Conservation (phyloP, 1,139 yeast species). For the Saccharomycopsis crataegensis region DNA sequence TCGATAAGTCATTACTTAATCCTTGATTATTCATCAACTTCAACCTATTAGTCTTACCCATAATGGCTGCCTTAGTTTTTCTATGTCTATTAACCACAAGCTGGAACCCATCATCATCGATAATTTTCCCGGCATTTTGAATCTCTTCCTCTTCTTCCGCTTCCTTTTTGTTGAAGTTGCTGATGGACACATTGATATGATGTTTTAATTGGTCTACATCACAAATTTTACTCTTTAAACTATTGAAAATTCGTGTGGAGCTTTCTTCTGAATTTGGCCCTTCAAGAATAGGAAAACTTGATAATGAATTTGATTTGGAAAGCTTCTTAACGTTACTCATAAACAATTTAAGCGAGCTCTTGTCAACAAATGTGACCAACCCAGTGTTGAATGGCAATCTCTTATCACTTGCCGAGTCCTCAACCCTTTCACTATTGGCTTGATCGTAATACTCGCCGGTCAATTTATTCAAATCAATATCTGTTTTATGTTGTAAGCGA, state of each 20-base stretch:
- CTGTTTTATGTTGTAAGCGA: conserved; percentile 31
- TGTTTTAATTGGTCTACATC: conserved; percentile 37
- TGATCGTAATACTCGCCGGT: conserved; percentile 50
- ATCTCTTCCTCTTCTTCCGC: conserved; percentile 54
- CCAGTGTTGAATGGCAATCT: conserved; percentile 69
- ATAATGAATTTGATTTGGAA: conserved; percentile 23
- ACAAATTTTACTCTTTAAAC: conserved; percentile 26
- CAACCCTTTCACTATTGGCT: conserved; percentile 24
- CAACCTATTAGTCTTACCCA: conserved; percentile 40
- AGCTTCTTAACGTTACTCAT: conserved; percentile 52
- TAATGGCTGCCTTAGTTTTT: conserved; percentile 62
- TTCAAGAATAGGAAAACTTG: conserved; percentile 32
- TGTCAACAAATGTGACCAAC: conserved; percentile 68
- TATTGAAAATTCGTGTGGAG: conserved; percentile 25
- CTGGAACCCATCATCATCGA: conserved; percentile 92
- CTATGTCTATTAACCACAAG: conserved; percentile 82
- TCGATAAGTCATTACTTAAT: conserved; percentile 25
- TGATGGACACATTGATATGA: conserved; percentile 52
- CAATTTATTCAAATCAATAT: conserved; percentile 50
- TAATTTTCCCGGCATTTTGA: conserved; percentile 47
- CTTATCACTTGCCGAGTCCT: conserved; percentile 21
- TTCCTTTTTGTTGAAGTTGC: conserved; percentile 67
- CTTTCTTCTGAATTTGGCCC: conserved; percentile 21
- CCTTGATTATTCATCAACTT: conserved; percentile 39
- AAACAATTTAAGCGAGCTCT: conserved; percentile 62